Evolutionary conservation across 2,329 filamentous ascomycete species (phyloP), one percentile per base, ranked within the genome.

Genomic region (Fusarium solani-melongenae): DNA sequence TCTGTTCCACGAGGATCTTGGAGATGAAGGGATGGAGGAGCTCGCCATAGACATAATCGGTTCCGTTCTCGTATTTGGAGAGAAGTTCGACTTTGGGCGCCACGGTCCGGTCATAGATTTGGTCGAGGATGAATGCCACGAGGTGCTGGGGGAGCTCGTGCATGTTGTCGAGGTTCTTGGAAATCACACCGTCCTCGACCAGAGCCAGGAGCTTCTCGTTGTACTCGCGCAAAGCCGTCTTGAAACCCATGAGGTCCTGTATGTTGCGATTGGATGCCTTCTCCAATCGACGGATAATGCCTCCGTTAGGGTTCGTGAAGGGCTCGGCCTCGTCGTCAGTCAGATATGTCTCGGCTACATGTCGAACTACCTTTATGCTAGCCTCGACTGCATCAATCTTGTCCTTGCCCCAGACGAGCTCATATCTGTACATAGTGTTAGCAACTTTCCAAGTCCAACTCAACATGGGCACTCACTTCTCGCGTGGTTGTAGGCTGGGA

Each of bases 21-120:
- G 92, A 93, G 72, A 96, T 90, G 79, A 99, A 97, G 2, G 92
- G 91, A 22, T 95, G 93, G 33, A 96, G 87, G 29, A 99, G 89
- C 82, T 99, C 96, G 79, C 96, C 96, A 80, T 99, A 99, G 41
- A 97, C 94, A 76, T 97, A 96, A 82, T 97, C 94, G 74, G 93
- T 94, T 76, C 95, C 96, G 79, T 95, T 94, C 79, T 96, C 91
- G 81, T 98, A 98, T 77, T 93, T 92, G 67, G 91, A 91, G 14
- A 98, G 89, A 11, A 92, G 90, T 72, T 97, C 94, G 27, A 98
- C 94, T 69, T 93, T 91, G 7, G 94, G 95, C 2, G 95, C 96
- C 9, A 99, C 96, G 6, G 94, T 97, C 59, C 96, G 94, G 77
- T 95, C 92, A 83, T 98, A 98, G 24, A 94, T 93, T 81, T 99